Evolutionary conservation across 768 basidiomycete species (phyloP), one percentile per base, ranked within the genome.

Genomic region (Mycena sanguinolenta): DNA sequence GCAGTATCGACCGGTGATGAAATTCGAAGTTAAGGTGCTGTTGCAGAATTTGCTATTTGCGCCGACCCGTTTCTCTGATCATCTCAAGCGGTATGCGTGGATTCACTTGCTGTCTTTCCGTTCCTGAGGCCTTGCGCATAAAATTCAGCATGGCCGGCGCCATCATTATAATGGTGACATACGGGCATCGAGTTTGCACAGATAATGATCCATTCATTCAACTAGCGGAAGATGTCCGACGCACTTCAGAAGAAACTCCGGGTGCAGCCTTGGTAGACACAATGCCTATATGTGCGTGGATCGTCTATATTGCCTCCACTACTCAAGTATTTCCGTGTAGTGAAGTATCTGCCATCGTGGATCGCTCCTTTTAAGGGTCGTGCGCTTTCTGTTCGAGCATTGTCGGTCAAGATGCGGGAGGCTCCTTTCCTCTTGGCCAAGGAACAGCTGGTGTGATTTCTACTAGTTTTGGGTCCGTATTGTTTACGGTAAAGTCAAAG

Each of bases 151-250:
- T 62, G 61, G 61, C 61, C 28, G 61, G 61, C 30, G 61, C 46
- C 61, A 62, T 62, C 25, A 62, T 62, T 49, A 62, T 62, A 30
- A 62, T 62, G 61, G 49, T 62, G 28, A 62, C 61, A 46, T 62
- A 62, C n/a, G 61, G 61, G 13, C 61, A 62, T 36, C 61, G 49
- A 50, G 61, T 62, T 28, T n/a, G 28, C 61, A 36, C 61, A 34
- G 49, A 52, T 36, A 23, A 62, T 25, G 61, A 62, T 52, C 61
- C 61, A 27, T 62, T 50, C 23, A 52, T 62, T 6, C 46, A 62
- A 36, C 49, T 62, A 30, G 61, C 61, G 12, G 61, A 62, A 62
- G 46, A 62, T 19, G 63, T 54, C 34, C 52, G 52, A 54, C 52
- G 63, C 36, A 7, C 19, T 63, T 27, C 63, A 30, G 63, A 63